Evolutionary conservation across 805 yeast genomes (phyloP).

Genomic region (Spathaspora arborariae): DNA sequence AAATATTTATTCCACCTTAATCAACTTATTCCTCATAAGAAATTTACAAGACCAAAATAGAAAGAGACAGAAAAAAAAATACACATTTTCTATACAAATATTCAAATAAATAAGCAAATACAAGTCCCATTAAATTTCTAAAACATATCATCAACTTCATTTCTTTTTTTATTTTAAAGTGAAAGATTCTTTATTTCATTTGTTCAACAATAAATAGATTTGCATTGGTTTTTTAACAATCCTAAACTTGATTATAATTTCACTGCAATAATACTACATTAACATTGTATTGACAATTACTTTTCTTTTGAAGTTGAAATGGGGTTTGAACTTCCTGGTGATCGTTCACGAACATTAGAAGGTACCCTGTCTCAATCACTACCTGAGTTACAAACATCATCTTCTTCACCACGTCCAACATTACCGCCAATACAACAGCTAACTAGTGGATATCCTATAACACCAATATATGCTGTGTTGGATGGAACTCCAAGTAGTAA

Average conservation of each 20-base stretch:
- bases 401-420: conserved; percentile 3
- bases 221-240: background rate
- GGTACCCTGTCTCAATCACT: background rate
- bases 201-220: background rate
- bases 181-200: background rate
- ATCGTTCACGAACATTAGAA: background rate
- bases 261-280: background rate
- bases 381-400: background rate
- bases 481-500: background rate
- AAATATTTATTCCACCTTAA: background rate
- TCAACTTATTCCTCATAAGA: background rate
- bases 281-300: background rate
- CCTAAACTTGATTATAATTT: background rate
- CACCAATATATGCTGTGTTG: background rate
- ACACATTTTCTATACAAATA: background rate
- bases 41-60: background rate
- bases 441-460: background rate
- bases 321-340: conserved; percentile 1
- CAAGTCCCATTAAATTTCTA: background rate
- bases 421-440: conserved; percentile 2
- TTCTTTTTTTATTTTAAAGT: background rate
- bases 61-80: background rate
- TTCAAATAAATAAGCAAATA: background rate
- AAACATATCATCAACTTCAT: background rate
- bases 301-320: background rate